Evolutionary conservation across 768 basidiomycete genomes (phyloP), one percentile per base, ranked within the genome.

Genomic region (Thelephora aurantiotincta): DNA sequence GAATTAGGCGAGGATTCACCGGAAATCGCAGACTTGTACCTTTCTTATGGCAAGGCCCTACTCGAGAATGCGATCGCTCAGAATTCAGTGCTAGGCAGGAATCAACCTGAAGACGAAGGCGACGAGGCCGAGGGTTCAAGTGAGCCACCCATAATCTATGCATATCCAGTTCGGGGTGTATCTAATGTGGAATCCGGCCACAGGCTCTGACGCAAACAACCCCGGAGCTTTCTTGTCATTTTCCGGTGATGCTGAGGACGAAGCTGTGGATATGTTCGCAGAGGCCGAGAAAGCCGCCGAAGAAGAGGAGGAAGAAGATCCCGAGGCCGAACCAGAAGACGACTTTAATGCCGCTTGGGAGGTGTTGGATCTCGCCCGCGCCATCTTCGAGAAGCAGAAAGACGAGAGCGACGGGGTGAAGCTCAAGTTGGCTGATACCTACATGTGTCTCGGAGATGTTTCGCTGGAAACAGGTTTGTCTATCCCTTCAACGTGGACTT

Each of bases 311-410:
- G 77, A 67, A 1, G 80, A 72, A 7, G 85, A 67, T 2, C 83
- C 77, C 3, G 84, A 80, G 11, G 84, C 61, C 3, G 89, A 87
- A 56, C 89, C 88, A 0, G 94, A 96, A 57, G 96, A 99, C 55
- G 96, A 98, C 57, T 96, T 96, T 63, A 96, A 94, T 54, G 90
- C 89, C 20, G 91, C 96, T 11, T 99, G 94, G 92, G 88, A 96
- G 59, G 82, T 94, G 2, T 71, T 99, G n/a, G 96, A 99, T 55
- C 78, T 94, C 48, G 93, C 94, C 18, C 73, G 93, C 35, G 77
- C 82, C 11, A 82, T 94, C 50, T 92, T 88, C 57, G 77, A 80
- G 53, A 84, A 82, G 61, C 72, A 74, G 51, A 68, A 68, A 52
- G 67, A 70, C 7, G 75, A 72, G 22, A 71, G 74, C 37, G 80